Evolutionary conservation across 352 stramenopile species (phyloP).

Genomic region (Pythium grandisporangium): DNA sequence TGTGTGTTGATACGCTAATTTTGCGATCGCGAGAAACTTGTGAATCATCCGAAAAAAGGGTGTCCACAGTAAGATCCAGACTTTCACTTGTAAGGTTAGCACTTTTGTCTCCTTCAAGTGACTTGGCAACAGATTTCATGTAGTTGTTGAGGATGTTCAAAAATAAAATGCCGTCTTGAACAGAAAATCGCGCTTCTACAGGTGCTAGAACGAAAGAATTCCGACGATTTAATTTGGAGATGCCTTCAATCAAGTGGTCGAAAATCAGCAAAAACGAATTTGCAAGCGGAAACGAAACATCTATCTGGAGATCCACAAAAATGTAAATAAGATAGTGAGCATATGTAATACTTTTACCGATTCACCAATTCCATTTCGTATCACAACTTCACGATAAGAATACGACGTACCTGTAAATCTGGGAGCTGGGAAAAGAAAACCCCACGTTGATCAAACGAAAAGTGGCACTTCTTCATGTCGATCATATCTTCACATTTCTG

Average conservation of each 20-base stretch:
- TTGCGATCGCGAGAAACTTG: no score
- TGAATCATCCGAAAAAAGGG: no score
- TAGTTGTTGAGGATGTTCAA: constrained; percentile 84
- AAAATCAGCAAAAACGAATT: constrained; percentile 80
- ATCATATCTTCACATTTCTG: constrained; percentile 37
- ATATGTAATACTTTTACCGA: no score
- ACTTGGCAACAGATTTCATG: constrained; percentile 24
- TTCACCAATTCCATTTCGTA: no score
- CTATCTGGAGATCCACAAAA: constrained; percentile 42
- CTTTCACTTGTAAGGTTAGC: no score
- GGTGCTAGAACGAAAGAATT: constrained; percentile 78
- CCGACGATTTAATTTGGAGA: constrained; percentile 28
- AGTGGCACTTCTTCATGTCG: constrained; percentile 76
- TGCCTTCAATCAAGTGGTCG: constrained; percentile 73
- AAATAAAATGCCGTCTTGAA: constrained; percentile 80
- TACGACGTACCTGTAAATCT: constrained; percentile 56
- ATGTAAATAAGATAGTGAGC: no score
- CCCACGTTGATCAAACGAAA: constrained; percentile 69
- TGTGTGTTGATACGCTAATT: no score
- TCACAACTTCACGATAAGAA: no score
- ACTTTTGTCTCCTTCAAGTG: no score
- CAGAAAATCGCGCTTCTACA: constrained; percentile 79
- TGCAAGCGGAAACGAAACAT: constrained; percentile 73
- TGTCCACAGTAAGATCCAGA: no score
- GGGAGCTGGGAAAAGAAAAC: constrained; percentile 83